Evolutionary conservation across 495 filamentous ascomycete species (phyloP), one percentile per base, ranked within the genome.

Genomic region (Talaromyces proteolyticus): DNA sequence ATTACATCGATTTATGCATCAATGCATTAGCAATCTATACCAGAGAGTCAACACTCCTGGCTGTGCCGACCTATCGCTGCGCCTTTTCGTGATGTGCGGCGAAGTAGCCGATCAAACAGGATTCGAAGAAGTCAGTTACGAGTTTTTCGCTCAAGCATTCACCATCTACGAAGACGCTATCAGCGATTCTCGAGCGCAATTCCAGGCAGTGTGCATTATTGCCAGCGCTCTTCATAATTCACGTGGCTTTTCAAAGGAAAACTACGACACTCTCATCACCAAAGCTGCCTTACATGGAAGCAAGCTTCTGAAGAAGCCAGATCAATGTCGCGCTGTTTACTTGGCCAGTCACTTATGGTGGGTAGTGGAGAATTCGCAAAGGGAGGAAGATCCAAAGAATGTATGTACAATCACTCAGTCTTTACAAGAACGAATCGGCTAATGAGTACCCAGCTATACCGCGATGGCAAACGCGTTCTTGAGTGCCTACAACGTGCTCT

Each of bases 101-200:
- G 91, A 96, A 67, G 84, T 92, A 23, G 90, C 94, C 19, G 92
- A 96, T 58, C 88, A 93, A 64, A 91, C 84, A 4, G 88, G 86
- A 12, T 91, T 91, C 55, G 93, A 97, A 65, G 93, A 97, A 68
- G 87, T 96, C 21, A 86, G 88, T 16, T 98, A 98, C 66, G 93
- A 98, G 66, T 97, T 94, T 74, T 98, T 96, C 58, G 93, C 92
- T 2, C 94, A 98, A 62, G 93, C 93, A 1, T 98, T 98, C 53
- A 97, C 93, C 0, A 89, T 97, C 24, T 98, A 98, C 62, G 93
- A 98, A 62, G 94, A 97, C 67, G 82, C 87, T 1, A 87, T 98
- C 51, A 92, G 88, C 48, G 93, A 98, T 63, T 95, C 89, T 12
- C 84, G 93, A 51, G 91, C 91, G 1, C 93, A 98, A 61, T 98